A percentile compares a stretch with the other conserved stretches of the same genome.
phyloP scores from a whole-genome alignment of 1,139 yeast genomes.

The Yamadazyma sp. region DNA sequence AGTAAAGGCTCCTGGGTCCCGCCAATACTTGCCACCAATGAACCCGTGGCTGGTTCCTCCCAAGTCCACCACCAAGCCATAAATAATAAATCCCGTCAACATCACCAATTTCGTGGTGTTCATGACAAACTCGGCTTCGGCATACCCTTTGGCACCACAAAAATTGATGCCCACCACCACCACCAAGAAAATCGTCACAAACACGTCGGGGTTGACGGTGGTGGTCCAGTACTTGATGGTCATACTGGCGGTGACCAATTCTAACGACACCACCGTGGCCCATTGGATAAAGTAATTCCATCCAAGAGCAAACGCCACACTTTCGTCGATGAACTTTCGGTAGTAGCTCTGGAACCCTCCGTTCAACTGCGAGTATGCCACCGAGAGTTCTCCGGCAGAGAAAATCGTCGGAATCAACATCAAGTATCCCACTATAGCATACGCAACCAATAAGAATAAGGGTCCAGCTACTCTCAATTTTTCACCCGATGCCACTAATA shows the following conservation, averaged over 20 bases:
- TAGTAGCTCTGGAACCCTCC: slow-evolving; percentile 39
- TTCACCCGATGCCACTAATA: slow-evolving; percentile 36
- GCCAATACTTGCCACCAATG: slow-evolving; percentile 51
- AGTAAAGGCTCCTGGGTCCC: slow-evolving; percentile 39
- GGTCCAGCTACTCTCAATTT: slow-evolving; percentile 37
- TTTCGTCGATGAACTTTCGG: slow-evolving; percentile 33
- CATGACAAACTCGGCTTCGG: slow-evolving; percentile 44
- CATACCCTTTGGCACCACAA: slow-evolving; percentile 44
- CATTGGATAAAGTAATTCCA: slow-evolving; percentile 40
- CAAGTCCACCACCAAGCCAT: slow-evolving; percentile 39
- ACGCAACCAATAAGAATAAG: slow-evolving; percentile 32
- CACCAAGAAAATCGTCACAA: slow-evolving; percentile 39
- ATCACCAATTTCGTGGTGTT: slow-evolving; percentile 37
- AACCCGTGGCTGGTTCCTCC: slow-evolving; percentile 42
- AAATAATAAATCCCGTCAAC: slow-evolving; percentile 40
- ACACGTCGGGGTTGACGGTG: slow-evolving; percentile 35
- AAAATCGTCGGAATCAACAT: slow-evolving; percentile 39
- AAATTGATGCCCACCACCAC: slow-evolving; percentile 34
- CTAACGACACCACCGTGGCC: slow-evolving; percentile 35
- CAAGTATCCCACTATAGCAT: slow-evolving; percentile 31
- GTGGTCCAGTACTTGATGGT: slow-evolving; percentile 34
- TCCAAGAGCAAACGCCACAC: slow-evolving; percentile 37
- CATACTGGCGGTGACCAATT: slow-evolving; percentile 37
- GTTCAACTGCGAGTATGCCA: slow-evolving; percentile 30
- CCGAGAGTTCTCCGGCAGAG: slow-evolving; percentile 35